Conservation (phyloP, 805 yeast species). For the Kodamaea sagamina region DNA sequence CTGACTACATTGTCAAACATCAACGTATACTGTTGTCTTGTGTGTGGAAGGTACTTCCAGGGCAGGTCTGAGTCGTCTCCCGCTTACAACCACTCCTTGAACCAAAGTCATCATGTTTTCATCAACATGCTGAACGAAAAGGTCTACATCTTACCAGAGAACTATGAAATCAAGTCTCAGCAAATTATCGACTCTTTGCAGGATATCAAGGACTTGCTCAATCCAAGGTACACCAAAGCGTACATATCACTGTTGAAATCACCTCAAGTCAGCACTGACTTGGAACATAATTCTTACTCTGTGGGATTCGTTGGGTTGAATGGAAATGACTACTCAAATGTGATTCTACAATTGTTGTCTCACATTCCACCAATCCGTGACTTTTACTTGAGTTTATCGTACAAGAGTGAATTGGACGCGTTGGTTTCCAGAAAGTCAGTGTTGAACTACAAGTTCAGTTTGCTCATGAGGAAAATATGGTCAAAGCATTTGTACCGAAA, state of each 20-base stretch:
- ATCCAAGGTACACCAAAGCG: conserved; percentile 49
- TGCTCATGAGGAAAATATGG: conserved; percentile 63
- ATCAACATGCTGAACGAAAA: conserved; percentile 53
- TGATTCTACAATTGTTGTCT: conserved; percentile 52
- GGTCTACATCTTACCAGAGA: conserved; percentile 66
- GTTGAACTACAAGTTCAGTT: conserved; percentile 46
- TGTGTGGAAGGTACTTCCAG: conserved; percentile 71
- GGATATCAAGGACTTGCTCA: conserved; percentile 54
- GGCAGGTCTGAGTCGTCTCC: conserved; percentile 67
- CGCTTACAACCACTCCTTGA: conserved; percentile 67
- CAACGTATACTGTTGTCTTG: conserved; percentile 70
- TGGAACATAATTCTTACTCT: conserved; percentile 46
- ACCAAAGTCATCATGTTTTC: conserved; percentile 62
- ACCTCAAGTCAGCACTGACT: conserved; percentile 16
- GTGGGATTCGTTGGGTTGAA: conserved; percentile 72
- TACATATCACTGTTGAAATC: conserved; percentile 32
- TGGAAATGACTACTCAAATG: conserved; percentile 57
- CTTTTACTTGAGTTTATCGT: conserved; percentile 21
- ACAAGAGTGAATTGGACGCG: conserved; percentile 24
- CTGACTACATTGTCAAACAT: conserved; percentile 58
- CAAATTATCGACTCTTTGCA: conserved; percentile 35
- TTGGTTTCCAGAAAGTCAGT: conserved; percentile 17
- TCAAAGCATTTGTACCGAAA: conserved; percentile 55
- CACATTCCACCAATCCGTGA: conserved; percentile 55
- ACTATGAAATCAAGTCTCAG: conserved; percentile 36